Evolutionary conservation across 257 asterid species (phyloP).

Genomic region (Capsicum rhomboideum): DNA sequence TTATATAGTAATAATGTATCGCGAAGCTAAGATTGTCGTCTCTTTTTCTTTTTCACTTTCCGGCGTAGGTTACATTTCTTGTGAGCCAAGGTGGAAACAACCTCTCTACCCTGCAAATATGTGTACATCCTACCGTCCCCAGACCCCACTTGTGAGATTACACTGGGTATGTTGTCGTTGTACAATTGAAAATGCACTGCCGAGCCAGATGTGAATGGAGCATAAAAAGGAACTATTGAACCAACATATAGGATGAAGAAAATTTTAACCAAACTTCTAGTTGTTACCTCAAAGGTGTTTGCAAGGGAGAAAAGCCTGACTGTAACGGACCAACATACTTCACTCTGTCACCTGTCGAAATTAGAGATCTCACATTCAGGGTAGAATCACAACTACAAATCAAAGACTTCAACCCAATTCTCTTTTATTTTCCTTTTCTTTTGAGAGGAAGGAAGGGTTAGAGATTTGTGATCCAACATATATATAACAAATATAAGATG

Average conservation of each 20-base stretch:
- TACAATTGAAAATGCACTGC: neutral
- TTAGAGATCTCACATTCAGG: slow-evolving; percentile 1
- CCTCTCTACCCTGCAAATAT: too few relatives aligned
- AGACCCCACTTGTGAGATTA: too few relatives aligned
- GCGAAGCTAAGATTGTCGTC: too few relatives aligned
- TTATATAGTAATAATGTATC: neutral
- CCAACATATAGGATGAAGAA: neutral
- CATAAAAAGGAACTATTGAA: neutral
- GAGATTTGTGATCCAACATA: neutral
- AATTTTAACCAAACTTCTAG: neutral
- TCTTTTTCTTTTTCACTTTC: too few relatives aligned
- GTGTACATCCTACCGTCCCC: too few relatives aligned
- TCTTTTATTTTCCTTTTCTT: neutral
- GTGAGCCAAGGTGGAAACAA: too few relatives aligned
- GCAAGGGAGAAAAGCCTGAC: slow-evolving; percentile 41
- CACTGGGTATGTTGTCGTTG: too few relatives aligned
- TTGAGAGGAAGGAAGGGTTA: neutral
- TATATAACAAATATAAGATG: neutral
- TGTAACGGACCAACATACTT: slow-evolving; percentile 57
- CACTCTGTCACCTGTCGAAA: slow-evolving; percentile 74
- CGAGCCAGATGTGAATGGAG: neutral
- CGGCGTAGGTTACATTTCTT: too few relatives aligned
- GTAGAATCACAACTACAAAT: neutral
- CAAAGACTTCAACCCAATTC: neutral
- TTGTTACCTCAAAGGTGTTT: slow-evolving; percentile 47